Evolutionary conservation across 805 yeast genomes (phyloP), one percentile per base, ranked within the genome.

Genomic region (Saccharomycopsis sp.): DNA sequence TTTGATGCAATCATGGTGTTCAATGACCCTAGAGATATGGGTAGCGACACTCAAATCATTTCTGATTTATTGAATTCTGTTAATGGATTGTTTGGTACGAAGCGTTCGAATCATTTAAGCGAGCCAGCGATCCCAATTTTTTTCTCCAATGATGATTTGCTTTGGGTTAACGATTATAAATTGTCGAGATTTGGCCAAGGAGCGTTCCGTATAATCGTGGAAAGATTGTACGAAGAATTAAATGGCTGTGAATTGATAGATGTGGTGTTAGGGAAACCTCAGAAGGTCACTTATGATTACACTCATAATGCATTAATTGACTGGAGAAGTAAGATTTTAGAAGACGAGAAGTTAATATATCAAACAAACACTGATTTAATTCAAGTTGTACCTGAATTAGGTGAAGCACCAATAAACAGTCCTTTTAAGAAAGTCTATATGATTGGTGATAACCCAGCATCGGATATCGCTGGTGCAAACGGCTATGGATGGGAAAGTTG

Each of bases 361-460:
- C 29, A 34, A 17, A 40, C 22, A 16, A 44, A 42, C 5, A 27
- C 38, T 2, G 41, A 43, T 7, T 53, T 53, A 7, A 49, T 51
- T 2, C 68, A 67, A 44, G 51, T 59, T 16, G 53, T 67, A 14
- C 84, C 84, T 1, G 57, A 55, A 17, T 60, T 79, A 44, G 72
- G 75, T 23, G 54, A 53, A n/a, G 52, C 70, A 2, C 72, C 73
- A 4, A 44, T 43, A 3, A 16, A 50, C 2, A 54, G 72, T 0
- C 78, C 75, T n/a, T 69, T 83, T 54, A 65, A 68, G 29, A 62
- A 72, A n/a, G 82, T 93, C 1, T 89, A 72, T 64, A 93, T 93
- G 98, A 86, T 93, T 28, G 98, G 98, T 23, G 98, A 93, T 63
- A 93, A 93, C 61, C 97, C 97, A 3, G 93, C 81, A 23, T 77